phyloP scores from a whole-genome alignment of 2,329 filamentous ascomycete genomes.

The Sordariomycetes sp. region DNA sequence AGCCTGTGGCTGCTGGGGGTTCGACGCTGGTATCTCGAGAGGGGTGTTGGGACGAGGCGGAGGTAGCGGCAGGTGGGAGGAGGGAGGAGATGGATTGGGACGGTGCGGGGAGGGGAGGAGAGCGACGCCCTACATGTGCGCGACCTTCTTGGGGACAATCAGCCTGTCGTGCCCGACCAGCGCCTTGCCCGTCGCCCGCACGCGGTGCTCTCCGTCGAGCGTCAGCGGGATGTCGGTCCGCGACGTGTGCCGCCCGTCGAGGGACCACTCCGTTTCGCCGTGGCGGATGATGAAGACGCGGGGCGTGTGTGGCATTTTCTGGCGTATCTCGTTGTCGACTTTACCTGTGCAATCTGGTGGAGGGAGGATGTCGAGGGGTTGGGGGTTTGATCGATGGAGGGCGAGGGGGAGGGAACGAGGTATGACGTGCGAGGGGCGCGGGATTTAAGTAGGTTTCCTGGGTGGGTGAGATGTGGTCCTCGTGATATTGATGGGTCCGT shows the following conservation, averaged over 20 bases:
- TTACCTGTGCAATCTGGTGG: background rate
- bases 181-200: conserved; percentile 65
- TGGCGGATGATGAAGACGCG: conserved; percentile 76
- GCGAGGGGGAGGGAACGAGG: background rate
- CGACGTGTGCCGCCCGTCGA: conserved; percentile 75
- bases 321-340: background rate
- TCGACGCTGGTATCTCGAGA: background rate
- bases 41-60: background rate
- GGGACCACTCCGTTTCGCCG: conserved; percentile 91
- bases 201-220: conserved; percentile 62
- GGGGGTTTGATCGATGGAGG: background rate
- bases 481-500: background rate
- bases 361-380: background rate
- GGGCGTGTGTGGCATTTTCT: conserved; percentile 36
- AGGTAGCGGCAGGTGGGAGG: background rate
- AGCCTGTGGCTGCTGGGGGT: background rate
- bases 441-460: background rate
- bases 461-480: background rate
- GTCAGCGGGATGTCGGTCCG: conserved; percentile 79
- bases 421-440: background rate
- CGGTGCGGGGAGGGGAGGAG: background rate
- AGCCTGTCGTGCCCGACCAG: conserved; percentile 74
- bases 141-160: conserved; percentile 70
- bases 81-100: conserved; percentile 3
- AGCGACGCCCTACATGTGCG: conserved; percentile 54